Conservation (phyloP, 2,329 filamentous ascomycete genomes). For the Corynespora cassiicola region DNA sequence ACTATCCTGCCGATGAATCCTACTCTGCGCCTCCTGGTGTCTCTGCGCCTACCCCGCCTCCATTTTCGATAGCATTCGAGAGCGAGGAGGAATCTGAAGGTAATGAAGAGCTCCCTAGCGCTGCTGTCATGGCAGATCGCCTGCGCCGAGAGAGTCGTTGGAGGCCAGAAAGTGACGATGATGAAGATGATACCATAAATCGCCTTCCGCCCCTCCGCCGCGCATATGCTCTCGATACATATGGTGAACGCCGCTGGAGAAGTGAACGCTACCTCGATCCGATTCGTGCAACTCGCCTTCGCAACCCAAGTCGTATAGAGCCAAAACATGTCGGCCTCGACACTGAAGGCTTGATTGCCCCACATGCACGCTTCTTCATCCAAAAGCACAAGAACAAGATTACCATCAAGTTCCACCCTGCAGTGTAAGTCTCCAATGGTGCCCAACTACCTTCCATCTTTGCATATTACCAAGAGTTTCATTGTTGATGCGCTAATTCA, state of each 20-base stretch:
- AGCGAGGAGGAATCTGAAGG: slow-evolving; percentile 41
- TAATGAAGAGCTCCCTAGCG: slow-evolving; percentile 46
- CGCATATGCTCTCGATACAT: slow-evolving; percentile 28
- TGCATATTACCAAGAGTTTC: too few species aligned
- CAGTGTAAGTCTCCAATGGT: slow-evolving; percentile 59
- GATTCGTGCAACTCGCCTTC: slow-evolving; percentile 36
- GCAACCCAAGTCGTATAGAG: slow-evolving; percentile 43
- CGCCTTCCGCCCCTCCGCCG: slow-evolving; percentile 30
- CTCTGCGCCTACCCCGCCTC: slow-evolving; percentile 45
- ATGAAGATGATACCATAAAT: slow-evolving; percentile 37
- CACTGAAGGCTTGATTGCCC: slow-evolving; percentile 61
- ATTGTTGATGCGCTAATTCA: too few species aligned
- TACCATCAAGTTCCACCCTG: slow-evolving; percentile 83
- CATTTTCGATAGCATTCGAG: slow-evolving; percentile 48
- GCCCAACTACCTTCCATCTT: slow-evolving; percentile 1
- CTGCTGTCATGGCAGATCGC: slow-evolving; percentile 48
- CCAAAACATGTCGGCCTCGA: slow-evolving; percentile 27
- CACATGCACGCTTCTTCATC: slow-evolving; percentile 84
- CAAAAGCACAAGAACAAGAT: slow-evolving; percentile 83
- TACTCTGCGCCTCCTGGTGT: slow-evolving; percentile 29
- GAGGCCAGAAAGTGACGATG: slow-evolving; percentile 45
- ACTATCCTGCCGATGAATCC: slow-evolving; percentile 30
- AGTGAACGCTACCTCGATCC: slow-evolving; percentile 37
- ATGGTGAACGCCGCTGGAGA: slow-evolving; percentile 41
- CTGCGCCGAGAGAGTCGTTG: slow-evolving; percentile 45